Base-by-base conservation (phyloP, 1,284 basidiomycete genomes). In the Chalciporus piperatoides region DNA sequence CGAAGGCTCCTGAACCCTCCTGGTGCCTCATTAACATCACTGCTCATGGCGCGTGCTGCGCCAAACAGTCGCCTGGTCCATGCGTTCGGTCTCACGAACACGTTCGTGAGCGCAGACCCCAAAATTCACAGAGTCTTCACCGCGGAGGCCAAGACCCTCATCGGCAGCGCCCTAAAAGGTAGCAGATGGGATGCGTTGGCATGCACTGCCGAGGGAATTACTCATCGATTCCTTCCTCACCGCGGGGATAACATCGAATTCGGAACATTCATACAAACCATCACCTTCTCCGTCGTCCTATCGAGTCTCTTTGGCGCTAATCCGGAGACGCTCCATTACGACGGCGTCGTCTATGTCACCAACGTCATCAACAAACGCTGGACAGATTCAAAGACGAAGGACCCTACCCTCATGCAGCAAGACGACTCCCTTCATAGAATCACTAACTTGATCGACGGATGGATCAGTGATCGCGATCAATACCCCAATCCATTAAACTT, bases 401-500 rank as follows among this genome's bases (percentile, higher is more conserved):
- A 53, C 1, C 33, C 48, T 1, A 25, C 39, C 0, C 23, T 40
- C 0, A 54, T 62, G 53, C 36, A 15, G 0, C 39, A 51, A 4
- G 56, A 66, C 2, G 51, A 56, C 6, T 62, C 66, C 8, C 61
- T 64, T 2, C 24, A 7, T 2, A 47, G 23, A 10, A 52, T 76
- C 28, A 61, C 60, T 3, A 2, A 30, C 0, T 37, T 51, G 48
- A 64, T 83, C 8, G 59, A 54, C 2, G 56, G 51, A 0, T 72
- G 80, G 54, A 54, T 81, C 24, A 65, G 68, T 0, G 52, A 68
- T 15, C 52, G 56, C 1, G 63, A 65, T 0, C 45, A 23, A 6
- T 71, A 68, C 39, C 65, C 67, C 1, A 73, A 78, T 19, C 80
- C 80, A 0, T 54, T 82, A 1, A 70, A 83, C 43, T 73, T 76